Evolutionary conservation across 768 basidiomycete genomes (phyloP).

Genomic region (Mycena pura): DNA sequence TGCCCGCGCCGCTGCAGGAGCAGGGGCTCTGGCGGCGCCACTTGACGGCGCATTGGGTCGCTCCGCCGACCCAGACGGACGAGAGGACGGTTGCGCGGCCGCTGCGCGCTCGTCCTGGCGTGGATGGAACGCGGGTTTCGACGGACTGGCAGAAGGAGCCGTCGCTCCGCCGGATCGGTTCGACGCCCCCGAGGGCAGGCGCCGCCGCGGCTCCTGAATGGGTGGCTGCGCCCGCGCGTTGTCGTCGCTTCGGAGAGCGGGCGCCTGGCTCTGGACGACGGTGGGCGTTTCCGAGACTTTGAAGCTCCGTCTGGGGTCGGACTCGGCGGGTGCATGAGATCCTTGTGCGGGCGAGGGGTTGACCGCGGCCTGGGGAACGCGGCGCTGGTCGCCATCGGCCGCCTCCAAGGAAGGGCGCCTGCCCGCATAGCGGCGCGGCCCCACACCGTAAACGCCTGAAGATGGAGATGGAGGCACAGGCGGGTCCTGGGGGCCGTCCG

Average conservation of each 20-base stretch:
- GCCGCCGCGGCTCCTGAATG: background rate
- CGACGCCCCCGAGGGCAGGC: background rate
- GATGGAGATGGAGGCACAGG: no score
- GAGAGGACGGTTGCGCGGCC: background rate
- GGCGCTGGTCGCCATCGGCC: background rate
- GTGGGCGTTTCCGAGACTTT: conserved; percentile 19
- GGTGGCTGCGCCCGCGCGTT: background rate
- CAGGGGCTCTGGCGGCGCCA: no score
- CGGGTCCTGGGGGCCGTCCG: background rate
- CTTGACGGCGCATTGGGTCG: no score
- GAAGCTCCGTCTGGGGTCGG: conserved; percentile 1
- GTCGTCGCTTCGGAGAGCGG: background rate
- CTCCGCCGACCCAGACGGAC: no score
- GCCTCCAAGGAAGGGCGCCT: no score
- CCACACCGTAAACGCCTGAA: no score
- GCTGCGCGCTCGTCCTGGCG: background rate
- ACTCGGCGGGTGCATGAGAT: background rate
- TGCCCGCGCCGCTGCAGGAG: no score
- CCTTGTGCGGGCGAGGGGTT: conserved; percentile 3
- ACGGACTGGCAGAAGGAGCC: background rate
- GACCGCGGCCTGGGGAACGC: background rate
- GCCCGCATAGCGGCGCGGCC: no score
- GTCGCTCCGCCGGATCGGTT: background rate
- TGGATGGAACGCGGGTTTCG: background rate
- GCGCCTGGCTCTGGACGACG: background rate